Evolutionary conservation across 257 asterid genomes (phyloP).

Genomic region (Osmanthus fragrans): DNA sequence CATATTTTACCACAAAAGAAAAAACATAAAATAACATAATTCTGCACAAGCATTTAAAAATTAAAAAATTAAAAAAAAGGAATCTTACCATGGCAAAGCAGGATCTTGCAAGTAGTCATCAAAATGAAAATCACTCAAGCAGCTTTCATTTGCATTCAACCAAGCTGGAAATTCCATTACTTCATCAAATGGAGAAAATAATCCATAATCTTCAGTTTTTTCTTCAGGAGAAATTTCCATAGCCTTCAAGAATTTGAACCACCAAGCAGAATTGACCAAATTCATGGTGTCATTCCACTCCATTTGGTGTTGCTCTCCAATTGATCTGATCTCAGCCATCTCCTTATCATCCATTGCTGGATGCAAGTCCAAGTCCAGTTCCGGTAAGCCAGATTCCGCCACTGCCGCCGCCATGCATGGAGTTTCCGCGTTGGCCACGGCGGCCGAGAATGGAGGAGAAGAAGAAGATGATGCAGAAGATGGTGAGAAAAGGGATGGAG

Average conservation of each 20-base stretch:
- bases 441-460: conserved; percentile 50
- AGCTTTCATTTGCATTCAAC: conserved; percentile 67
- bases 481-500: conserved; percentile 54
- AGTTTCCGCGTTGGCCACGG: conserved; percentile 37
- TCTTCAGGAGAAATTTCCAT: conserved; percentile 64
- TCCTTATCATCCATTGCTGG: conserved; percentile 82
- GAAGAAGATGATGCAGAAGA: conserved; percentile 53
- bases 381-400: conserved; percentile 28
- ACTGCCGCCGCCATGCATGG: conserved; percentile 40
- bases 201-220: conserved; percentile 31
- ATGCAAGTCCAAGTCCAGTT: conserved; percentile 55
- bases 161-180: conserved; percentile 86
- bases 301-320: conserved; percentile 85
- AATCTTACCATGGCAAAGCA: conserved; percentile 88
- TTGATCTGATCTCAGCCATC: conserved; percentile 89
- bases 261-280: conserved; percentile 82
- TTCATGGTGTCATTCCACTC: conserved; percentile 93
- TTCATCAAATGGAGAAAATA: conserved; percentile 63
- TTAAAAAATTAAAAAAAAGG: conserved; percentile 15
- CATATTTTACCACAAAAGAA: conserved; percentile 14
- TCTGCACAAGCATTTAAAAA: background rate
- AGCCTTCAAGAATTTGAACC: conserved; percentile 77
- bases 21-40: background rate
- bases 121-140: conserved; percentile 49
- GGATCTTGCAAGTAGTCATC: conserved; percentile 68